phyloP scores from a whole-genome alignment of 768 basidiomycete genomes.

The Trametes cinnabarina region DNA sequence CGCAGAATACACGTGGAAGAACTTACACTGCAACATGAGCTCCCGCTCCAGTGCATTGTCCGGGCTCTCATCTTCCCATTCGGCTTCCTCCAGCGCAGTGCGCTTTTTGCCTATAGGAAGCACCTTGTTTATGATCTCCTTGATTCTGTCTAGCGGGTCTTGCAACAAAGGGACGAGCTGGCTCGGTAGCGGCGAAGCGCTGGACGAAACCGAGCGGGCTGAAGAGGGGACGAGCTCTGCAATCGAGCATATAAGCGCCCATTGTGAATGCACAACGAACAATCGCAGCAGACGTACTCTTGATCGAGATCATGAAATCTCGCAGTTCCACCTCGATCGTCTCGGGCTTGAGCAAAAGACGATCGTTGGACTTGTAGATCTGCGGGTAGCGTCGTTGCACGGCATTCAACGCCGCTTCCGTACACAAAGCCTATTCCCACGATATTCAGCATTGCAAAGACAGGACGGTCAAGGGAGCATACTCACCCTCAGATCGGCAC shows the following conservation, averaged over 20 bases:
- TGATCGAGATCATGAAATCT: constrained; percentile 97
- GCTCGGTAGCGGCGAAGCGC: constrained; percentile 78
- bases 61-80: constrained; percentile 80
- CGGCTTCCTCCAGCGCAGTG: constrained; percentile 90
- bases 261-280: neutral
- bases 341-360: constrained; percentile 80
- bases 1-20: neutral
- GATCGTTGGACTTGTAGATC: constrained; percentile 89
- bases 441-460: constrained; percentile 1
- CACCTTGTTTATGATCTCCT: constrained; percentile 65
- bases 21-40: constrained; percentile 80
- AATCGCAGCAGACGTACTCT: constrained; percentile 60
- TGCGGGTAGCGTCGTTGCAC: constrained; percentile 96
- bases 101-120: constrained; percentile 80
- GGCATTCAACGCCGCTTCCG: constrained; percentile 94
- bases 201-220: constrained; percentile 83
- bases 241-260: constrained; percentile 8
- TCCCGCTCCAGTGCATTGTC: constrained; percentile 89
- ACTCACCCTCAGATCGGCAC: constrained; percentile 90
- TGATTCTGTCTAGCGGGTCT: constrained; percentile 67
- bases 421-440: constrained; percentile 76
- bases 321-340: constrained; percentile 79
- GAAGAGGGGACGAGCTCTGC: constrained; percentile 93
- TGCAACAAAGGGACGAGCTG: constrained; percentile 82
- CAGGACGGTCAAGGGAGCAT: neutral